Conservation (phyloP, 2,329 filamentous ascomycete species). For the Fusarium subtropicale region DNA sequence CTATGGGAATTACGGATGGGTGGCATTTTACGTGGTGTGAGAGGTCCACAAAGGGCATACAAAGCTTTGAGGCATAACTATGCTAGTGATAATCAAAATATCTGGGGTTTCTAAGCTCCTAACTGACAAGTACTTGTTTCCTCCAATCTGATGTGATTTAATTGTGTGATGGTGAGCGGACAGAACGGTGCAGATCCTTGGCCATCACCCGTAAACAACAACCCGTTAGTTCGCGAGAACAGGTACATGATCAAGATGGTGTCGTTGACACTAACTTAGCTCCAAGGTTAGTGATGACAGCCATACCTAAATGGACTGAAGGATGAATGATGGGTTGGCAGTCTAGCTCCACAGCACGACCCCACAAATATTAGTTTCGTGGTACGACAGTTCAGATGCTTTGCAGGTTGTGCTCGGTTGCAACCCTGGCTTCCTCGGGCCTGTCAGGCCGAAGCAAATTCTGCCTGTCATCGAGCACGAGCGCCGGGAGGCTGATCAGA, state of each 20-base stretch:
- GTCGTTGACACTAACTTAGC: constrained; percentile 35
- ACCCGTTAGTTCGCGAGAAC: constrained; percentile 26
- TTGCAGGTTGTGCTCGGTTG: constrained; percentile 23
- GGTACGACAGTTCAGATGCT: constrained; percentile 35
- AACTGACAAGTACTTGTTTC: constrained; percentile 15
- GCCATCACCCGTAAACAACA: constrained; percentile 4
- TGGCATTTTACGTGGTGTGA: constrained; percentile 27
- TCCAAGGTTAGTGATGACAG: constrained; percentile 39
- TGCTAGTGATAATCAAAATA: constrained; percentile 27
- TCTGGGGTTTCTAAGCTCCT: constrained; percentile 27
- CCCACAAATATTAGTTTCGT: constrained; percentile 28
- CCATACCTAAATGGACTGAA: constrained; percentile 31
- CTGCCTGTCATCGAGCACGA: constrained; percentile 17
- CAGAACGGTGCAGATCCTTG: constrained; percentile 26
- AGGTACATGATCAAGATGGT: constrained; percentile 29
- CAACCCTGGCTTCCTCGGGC: constrained; percentile 21
- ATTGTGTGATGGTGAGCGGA: constrained; percentile 23
- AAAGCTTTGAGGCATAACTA: constrained; percentile 25
- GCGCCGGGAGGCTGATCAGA: constrained; percentile 24
- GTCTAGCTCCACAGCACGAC: constrained; percentile 31
- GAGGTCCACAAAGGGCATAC: constrained; percentile 23
- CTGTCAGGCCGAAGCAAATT: constrained; percentile 21
- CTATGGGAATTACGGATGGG: constrained; percentile 28
- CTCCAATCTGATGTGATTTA: constrained; percentile 1
- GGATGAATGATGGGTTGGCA: constrained; percentile 25